Evolutionary conservation across 192 early-diverging fungal species (phyloP), one percentile per base, ranked within the genome.

Genomic region (Backusella sp.): DNA sequence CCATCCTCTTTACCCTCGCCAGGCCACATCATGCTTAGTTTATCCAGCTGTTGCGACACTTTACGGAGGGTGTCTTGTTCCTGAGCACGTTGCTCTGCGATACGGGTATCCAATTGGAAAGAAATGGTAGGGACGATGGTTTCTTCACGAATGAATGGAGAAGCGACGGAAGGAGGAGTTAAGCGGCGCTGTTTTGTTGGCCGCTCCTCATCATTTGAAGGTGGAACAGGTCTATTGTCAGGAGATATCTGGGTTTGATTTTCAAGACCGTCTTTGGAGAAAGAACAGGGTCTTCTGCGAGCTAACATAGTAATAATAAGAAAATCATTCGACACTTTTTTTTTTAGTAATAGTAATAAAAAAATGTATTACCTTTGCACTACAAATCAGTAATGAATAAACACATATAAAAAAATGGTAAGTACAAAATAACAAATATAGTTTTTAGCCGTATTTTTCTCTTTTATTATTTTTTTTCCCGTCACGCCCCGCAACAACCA

Each of bases 261-360:
- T 37, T 23, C n/a, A 39, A 66, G 7, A 17, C 79, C 79, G 42
- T 80, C 79, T 39, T 73, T 72, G 19, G 79, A 80, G 59, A 76
- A 80, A 19, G 79, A 56, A 62, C 79, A 80, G 41, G 79, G 71
- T 76, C 65, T 62, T 69, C 75, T 68, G 35, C 79, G 75, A 34
- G 79, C 79, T 80, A 49, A 59, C 56, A 59, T 59, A 59, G 26
- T 59, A 59, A 23, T 59, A 26, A 71, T 73, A 21, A 68, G 26
- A 34, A 46, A 59, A 37, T 17, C 53, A 6, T 56, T 26, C 53
- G 53, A 56, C 19, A 56, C 12, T 39, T 62, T 65, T 12, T 39
- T 39, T 70, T 44, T 42, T 46, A 15, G 3, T 46, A 39, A 28
- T 70, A 15, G 1, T 46, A 39, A 28, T 49, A 17, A n/a, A 6